A percentile compares a stretch with the other conserved stretches of the same genome.
Conservation (phyloP, 2,329 filamentous ascomycete genomes). For the Rhinocladiella similis region DNA sequence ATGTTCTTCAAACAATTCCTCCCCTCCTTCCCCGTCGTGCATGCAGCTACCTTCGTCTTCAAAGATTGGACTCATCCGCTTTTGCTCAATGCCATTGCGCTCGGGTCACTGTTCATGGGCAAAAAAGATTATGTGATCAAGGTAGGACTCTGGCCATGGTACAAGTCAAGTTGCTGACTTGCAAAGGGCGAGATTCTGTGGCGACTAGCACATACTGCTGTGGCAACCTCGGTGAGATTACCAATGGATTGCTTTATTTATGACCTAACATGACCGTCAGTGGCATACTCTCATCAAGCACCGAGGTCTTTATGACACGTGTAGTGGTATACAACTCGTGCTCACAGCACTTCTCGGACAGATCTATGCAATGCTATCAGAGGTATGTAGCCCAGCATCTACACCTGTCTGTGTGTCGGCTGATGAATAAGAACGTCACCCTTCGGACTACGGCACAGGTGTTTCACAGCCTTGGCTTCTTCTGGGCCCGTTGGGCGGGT, state of each 20-base stretch:
- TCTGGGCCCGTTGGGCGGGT: constrained; percentile 48
- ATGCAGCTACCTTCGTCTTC: constrained; percentile 47
- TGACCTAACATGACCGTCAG: constrained; percentile 10
- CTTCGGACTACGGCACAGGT: constrained; percentile 47
- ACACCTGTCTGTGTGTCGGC: not conserved
- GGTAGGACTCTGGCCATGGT: not conserved
- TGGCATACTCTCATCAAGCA: constrained; percentile 49
- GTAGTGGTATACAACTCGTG: constrained; percentile 46
- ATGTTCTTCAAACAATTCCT: constrained; percentile 51
- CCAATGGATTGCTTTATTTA: not conserved
- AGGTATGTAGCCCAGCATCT: constrained; percentile 14
- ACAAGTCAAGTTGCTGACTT: constrained; percentile 1
- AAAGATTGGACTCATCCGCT: constrained; percentile 46
- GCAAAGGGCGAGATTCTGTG: constrained; percentile 45
- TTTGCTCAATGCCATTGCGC: constrained; percentile 46
- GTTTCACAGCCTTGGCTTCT: constrained; percentile 47
- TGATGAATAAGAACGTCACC: constrained; percentile 34
- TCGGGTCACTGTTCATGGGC: constrained; percentile 47
- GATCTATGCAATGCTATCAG: constrained; percentile 46
- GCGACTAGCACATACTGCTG: constrained; percentile 48
- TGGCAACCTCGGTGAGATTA: constrained; percentile 40
- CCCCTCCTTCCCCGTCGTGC: constrained; percentile 46
- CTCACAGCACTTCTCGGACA: constrained; percentile 46
- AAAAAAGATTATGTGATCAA: constrained; percentile 44
- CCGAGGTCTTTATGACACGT: constrained; percentile 43